phyloP scores from a whole-genome alignment of 129 eudicot species.

The Artemisia argyi region DNA sequence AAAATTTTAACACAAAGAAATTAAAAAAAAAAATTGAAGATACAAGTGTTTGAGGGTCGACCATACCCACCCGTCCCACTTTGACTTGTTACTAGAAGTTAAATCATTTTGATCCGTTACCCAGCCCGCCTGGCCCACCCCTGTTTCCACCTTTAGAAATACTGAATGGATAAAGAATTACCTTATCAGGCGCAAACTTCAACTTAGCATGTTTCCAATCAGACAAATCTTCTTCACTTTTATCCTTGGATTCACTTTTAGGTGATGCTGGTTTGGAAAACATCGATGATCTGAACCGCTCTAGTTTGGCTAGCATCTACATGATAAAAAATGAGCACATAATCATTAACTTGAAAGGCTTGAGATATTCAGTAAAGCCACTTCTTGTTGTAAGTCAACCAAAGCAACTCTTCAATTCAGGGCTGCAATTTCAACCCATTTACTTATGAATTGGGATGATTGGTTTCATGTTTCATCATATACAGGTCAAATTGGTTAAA shows the following conservation, averaged over 20 bases:
- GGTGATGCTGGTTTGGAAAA: constrained; percentile 34
- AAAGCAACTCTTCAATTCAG: no score
- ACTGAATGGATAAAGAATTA: constrained; percentile 18
- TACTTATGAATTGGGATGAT: neutral
- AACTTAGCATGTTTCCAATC: constrained; percentile 61
- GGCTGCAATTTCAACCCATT: neutral
- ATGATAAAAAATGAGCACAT: neutral
- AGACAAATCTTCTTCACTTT: constrained; percentile 54
- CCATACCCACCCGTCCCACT: neutral
- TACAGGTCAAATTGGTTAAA: no score
- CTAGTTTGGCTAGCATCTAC: constrained; percentile 79
- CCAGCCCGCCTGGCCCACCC: neutral
- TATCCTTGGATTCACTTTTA: constrained; percentile 40
- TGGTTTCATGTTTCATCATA: no score
- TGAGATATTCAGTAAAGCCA: neutral
- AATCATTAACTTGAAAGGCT: neutral
- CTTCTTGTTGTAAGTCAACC: neutral
- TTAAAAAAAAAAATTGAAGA: neutral
- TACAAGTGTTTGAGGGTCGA: neutral
- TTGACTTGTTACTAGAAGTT: neutral
- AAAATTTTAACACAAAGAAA: no score
- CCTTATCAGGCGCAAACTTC: constrained; percentile 84
- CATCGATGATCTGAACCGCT: constrained; percentile 52
- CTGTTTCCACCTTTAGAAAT: neutral
- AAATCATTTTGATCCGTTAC: neutral